Percentiles rank a stretch among this genome's conserved stretches.
Evolutionary conservation across 805 yeast species (phyloP).

Genomic region (Candida pini): DNA sequence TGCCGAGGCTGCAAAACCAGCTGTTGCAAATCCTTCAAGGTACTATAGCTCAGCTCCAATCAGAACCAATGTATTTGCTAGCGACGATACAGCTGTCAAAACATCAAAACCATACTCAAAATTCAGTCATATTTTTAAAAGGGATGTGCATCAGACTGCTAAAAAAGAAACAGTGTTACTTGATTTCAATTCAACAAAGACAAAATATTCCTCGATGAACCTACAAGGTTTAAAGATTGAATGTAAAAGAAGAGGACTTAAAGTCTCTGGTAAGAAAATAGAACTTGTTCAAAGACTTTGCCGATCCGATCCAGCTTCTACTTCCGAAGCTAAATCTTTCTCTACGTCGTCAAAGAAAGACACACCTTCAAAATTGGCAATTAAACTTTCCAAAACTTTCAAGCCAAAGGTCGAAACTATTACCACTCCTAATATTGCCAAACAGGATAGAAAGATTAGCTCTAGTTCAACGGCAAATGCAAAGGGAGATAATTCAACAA

Average conservation of each 20-base stretch:
- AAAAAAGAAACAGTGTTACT: conserved; percentile 27
- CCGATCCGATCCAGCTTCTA: conserved; percentile 11
- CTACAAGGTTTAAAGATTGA: conserved; percentile 51
- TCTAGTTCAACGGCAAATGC: conserved; percentile 28
- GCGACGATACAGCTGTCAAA: conserved; percentile 5
- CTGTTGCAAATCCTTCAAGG: conserved; percentile 5
- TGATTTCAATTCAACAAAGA: conserved; percentile 16
- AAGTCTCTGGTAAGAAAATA: conserved; percentile 54
- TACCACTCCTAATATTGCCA: too few relatives aligned
- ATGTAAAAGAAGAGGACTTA: conserved; percentile 54
- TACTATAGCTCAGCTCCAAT: conserved; percentile 6
- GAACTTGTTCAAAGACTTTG: conserved; percentile 42
- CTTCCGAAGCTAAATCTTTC: conserved; percentile 8
- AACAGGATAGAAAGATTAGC: conserved; percentile 13
- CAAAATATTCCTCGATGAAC: conserved; percentile 37
- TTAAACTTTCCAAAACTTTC: too few relatives aligned
- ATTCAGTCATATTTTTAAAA: conserved; percentile 14
- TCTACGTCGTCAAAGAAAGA: conserved; percentile 10
- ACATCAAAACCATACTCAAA: not conserved
- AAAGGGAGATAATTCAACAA: conserved; percentile 53
- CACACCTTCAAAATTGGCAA: not conserved
- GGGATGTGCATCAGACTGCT: conserved; percentile 31
- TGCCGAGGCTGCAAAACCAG: conserved; percentile 5
- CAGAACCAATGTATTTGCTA: conserved; percentile 2
- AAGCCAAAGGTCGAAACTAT: too few relatives aligned